Base-by-base conservation (phyloP, 192 early-diverging fungal species). In the Dissophora ornata region DNA sequence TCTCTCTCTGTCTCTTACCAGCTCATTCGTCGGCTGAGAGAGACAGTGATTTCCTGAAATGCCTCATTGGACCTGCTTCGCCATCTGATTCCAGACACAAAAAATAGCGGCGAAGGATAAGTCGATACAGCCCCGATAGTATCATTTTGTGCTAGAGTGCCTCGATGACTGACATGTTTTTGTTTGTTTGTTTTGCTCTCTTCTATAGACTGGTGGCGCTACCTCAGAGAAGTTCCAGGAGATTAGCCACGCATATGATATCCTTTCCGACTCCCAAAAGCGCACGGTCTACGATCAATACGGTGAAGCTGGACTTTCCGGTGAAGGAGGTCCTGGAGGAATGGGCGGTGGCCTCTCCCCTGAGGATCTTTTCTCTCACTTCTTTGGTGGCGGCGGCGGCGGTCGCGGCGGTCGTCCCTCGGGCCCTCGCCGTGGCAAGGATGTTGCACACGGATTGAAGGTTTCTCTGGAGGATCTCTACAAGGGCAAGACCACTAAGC, bases 241-340 rank as follows among this genome's bases (percentile, higher is more conserved):
- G 59, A 96, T 99, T 65, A 96, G 94, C 45, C 96, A 98, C 79
- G 97, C 98, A 11, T 99, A 96, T 74, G 97, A 98, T 74, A 89
- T 95, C 54, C 90, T 99, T 26, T 95, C 95, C 15, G 97, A 99
- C 81, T 45, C 86, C 51, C 84, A 98, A 28, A 97, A 96, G 84
- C 89, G 96, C 54, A 83, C 89, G 55, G 86, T 94, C 59, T 99
- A 99, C 81, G 98, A 99, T 74, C 89, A 91, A 70, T 98, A 86
- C 71, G 96, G 96, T 53, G 96, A 97, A 79, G 96, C 96, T 63
- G 96, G 96, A 55, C 78, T 90, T 38, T 92, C 86, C 69, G 95
- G 90, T 41, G 89, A 87, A 46, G 95, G 89, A 28, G 88, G 88
- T 69, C 86, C 84, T 60, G 53, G 36, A 28, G 81, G 86, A 53